Evolutionary conservation across 768 basidiomycete genomes (phyloP).

Genomic region (Kwoniella heveanensis): DNA sequence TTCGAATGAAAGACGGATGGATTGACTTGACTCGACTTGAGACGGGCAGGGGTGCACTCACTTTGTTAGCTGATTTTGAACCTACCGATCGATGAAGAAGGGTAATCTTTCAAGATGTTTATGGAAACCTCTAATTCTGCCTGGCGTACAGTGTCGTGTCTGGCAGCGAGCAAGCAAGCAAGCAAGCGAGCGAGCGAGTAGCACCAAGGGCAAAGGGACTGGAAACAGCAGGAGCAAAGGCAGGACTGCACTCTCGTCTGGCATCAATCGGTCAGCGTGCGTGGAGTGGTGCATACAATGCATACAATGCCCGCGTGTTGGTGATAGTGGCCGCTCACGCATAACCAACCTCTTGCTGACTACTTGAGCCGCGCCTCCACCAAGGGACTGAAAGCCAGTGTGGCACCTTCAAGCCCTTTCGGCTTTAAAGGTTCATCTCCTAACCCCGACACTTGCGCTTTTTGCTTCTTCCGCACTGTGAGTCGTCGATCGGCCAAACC

Average conservation of each 20-base stretch:
- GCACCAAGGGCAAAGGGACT: neutral
- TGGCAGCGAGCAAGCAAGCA: constrained; percentile 2
- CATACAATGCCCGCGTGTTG: too few relatives aligned
- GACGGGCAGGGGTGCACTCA: constrained; percentile 16
- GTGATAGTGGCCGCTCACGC: too few relatives aligned
- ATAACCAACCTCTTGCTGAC: too few relatives aligned
- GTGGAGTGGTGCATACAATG: too few relatives aligned
- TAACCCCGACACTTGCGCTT: neutral
- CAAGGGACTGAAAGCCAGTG: neutral
- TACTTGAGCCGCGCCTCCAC: neutral
- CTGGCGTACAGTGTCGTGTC: neutral
- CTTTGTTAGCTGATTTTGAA: constrained; percentile 27
- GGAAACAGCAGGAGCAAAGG: neutral
- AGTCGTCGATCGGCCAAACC: too few relatives aligned
- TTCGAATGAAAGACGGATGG: too few relatives aligned
- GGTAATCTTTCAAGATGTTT: neutral
- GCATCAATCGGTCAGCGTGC: neutral
- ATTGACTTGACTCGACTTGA: neutral
- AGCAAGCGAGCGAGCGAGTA: constrained; percentile 2
- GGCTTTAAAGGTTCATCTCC: neutral
- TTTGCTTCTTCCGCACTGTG: too few relatives aligned
- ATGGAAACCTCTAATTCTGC: constrained; percentile 4
- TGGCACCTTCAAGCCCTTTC: neutral
- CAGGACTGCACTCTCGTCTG: neutral
- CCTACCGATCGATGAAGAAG: constrained; percentile 17